Percentiles rank a stretch among this genome's conserved stretches.
These are phyloP conservation scores for Chaetothyriales sp. DNA, from an alignment of 2,329 filamentous ascomycete species.

Conservation along the genomic window DNA sequence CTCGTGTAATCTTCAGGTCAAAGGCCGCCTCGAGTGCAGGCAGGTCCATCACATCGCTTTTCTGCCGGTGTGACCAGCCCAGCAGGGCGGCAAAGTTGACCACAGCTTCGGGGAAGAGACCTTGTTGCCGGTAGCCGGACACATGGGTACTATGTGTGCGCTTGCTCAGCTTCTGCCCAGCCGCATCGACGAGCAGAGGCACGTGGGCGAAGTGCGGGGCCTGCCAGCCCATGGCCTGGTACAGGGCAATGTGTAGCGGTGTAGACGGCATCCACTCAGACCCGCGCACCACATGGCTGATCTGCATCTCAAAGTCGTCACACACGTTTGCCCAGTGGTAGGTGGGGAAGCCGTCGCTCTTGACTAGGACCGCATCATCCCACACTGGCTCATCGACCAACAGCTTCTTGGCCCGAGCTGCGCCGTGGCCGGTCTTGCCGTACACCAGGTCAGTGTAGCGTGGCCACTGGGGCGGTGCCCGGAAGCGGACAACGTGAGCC, in stretches of 20 bases:
- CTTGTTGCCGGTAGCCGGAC: constrained; percentile 39
- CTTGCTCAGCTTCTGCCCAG: constrained; percentile 74
- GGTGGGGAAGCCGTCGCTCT: constrained; percentile 81
- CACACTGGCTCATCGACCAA: constrained; percentile 35
- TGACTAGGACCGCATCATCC: constrained; percentile 80
- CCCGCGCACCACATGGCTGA: constrained; percentile 88
- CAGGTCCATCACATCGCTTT: constrained; percentile 57
- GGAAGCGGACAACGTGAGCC: constrained; percentile 62
- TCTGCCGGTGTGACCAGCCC: constrained; percentile 60
- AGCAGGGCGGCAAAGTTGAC: constrained; percentile 72
- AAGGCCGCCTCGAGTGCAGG: constrained; percentile 58
- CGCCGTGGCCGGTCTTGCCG: constrained; percentile 42
- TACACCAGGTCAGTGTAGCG: constrained; percentile 67
- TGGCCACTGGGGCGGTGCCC: constrained; percentile 45
- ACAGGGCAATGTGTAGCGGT: constrained; percentile 60
- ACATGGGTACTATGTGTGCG: constrained; percentile 55
- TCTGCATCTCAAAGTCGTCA: constrained; percentile 87
- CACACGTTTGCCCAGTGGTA: constrained; percentile 97
- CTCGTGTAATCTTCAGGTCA: constrained; percentile 74
- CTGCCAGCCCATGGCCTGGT: constrained; percentile 60
- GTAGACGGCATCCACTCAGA: constrained; percentile 95
- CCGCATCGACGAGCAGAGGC: constrained; percentile 53
- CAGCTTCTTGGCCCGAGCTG: constrained; percentile 31
- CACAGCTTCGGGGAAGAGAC: constrained; percentile 48
- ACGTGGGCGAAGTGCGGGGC: constrained; percentile 67